A percentile compares a stretch with the other conserved stretches of the same genome.
phyloP scores from a whole-genome alignment of 164 flowering plant genomes.

The Annona cherimola region DNA sequence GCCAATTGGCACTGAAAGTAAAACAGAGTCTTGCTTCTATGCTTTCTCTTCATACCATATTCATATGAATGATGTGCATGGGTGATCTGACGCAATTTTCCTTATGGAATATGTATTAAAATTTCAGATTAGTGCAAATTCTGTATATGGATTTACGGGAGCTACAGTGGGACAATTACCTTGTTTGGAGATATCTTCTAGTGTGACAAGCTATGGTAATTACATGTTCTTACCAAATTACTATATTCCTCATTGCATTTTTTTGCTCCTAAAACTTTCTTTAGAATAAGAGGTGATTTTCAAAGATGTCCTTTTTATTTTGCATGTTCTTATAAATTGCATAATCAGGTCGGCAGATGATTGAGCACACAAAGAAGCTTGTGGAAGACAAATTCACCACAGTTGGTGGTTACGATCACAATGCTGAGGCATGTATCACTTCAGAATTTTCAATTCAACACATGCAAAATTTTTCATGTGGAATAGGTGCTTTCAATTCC shows the following conservation, averaged over 20 bases:
- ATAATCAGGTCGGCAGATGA: constrained; percentile 87
- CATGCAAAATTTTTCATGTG: background rate
- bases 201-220: constrained; percentile 97
- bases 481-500: background rate
- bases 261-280: background rate
- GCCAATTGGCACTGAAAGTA: constrained; percentile 95
- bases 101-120: background rate
- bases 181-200: constrained; percentile 95
- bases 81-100: background rate
- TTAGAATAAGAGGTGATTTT: background rate
- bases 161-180: constrained; percentile 96
- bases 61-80: background rate
- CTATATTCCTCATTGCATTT: background rate
- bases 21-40: constrained; percentile 5
- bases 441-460: too few species aligned
- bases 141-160: constrained; percentile 99
- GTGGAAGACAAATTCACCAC: constrained; percentile 88
- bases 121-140: constrained; percentile 94
- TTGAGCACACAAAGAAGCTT: constrained; percentile 92
- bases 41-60: background rate
- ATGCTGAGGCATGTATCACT: constrained; percentile 64
- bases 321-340: background rate
- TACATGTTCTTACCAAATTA: background rate
- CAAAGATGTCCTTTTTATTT: background rate
- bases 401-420: constrained; percentile 76